phyloP scores from a whole-genome alignment of 2,329 filamentous ascomycete species.

The Calonectria pseudoreteaudii region DNA sequence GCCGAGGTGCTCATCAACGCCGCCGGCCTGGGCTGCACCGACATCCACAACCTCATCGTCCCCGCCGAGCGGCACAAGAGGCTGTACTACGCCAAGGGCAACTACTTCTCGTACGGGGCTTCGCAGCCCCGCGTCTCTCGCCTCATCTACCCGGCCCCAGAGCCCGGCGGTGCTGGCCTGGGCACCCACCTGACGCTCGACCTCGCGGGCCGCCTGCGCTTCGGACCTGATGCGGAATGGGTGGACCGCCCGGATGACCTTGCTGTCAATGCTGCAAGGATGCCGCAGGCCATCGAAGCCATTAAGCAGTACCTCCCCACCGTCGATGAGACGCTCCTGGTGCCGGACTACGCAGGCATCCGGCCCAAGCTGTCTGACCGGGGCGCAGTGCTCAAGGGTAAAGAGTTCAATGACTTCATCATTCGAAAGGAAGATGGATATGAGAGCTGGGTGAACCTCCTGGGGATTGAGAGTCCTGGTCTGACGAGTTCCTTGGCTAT shows the following conservation, averaged over 20 bases:
- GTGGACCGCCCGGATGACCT: constrained; percentile 78
- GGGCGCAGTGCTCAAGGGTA: constrained; percentile 70
- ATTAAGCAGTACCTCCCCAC: constrained; percentile 84
- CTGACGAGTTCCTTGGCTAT: constrained; percentile 90
- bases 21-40: constrained; percentile 82
- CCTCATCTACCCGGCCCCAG: constrained; percentile 88
- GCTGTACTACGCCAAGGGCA: constrained; percentile 91
- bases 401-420: constrained; percentile 86
- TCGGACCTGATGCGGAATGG: constrained; percentile 97
- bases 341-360: constrained; percentile 91
- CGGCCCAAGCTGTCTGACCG: constrained; percentile 80
- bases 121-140: constrained; percentile 73
- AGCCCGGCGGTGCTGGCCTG: constrained; percentile 84
- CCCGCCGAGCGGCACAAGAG: constrained; percentile 65
- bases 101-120: constrained; percentile 87
- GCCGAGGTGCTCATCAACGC: constrained; percentile 85
- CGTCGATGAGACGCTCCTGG: constrained; percentile 74
- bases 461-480: constrained; percentile 95
- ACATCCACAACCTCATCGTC: constrained; percentile 85
- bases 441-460: constrained; percentile 85
- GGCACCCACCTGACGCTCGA: constrained; percentile 96
- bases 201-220: constrained; percentile 84
- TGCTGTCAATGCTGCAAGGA: constrained; percentile 71
- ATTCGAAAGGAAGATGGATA: constrained; percentile 82
- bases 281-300: constrained; percentile 76